Evolutionary conservation across 78 protist species (phyloP).

Genomic region (Tieghemostelium lacteum): DNA sequence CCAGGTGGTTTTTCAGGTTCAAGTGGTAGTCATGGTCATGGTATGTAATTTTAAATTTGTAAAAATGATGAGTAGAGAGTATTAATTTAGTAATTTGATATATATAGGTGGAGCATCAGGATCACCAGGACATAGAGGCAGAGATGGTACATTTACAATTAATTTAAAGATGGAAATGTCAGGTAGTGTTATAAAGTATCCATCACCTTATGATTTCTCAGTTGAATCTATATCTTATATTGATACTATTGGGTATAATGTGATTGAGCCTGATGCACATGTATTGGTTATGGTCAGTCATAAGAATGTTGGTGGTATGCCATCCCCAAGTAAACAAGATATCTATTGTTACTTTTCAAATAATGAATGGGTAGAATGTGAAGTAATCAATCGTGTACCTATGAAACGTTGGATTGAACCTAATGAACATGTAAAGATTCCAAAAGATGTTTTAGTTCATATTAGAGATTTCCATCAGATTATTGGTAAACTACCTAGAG

Average conservation of each 20-base stretch:
- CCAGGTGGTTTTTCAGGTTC: slow-evolving; percentile 7
- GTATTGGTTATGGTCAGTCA: slow-evolving; percentile 22
- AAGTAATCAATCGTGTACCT: not conserved
- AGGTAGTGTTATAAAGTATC: not conserved
- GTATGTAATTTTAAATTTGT: not conserved
- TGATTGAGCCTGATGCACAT: slow-evolving; percentile 52
- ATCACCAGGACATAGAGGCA: slow-evolving; percentile 13
- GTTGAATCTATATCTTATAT: not conserved
- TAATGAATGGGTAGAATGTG: slow-evolving; percentile 66
- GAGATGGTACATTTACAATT: not conserved
- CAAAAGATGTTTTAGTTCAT: not conserved
- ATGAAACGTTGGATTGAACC: slow-evolving; percentile 2
- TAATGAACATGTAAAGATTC: not conserved
- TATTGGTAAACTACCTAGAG: not conserved
- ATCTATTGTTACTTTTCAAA: slow-evolving; percentile 10
- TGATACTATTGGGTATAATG: slow-evolving; percentile 48
- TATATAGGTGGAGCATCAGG: slow-evolving; percentile 24
- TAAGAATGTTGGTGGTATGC: slow-evolving; percentile 53
- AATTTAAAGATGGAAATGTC: slow-evolving; percentile 3
- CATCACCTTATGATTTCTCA: slow-evolving; percentile 23
- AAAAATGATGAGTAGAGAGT: too few species aligned
- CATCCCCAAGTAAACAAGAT: slow-evolving; percentile 48
- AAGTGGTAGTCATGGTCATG: not conserved
- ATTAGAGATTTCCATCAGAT: slow-evolving; percentile 14
- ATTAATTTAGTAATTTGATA: too few species aligned